Evolutionary conservation across 352 stramenopile genomes (phyloP), one percentile per base, ranked within the genome.

Genomic region (Phytophthora quininea): DNA sequence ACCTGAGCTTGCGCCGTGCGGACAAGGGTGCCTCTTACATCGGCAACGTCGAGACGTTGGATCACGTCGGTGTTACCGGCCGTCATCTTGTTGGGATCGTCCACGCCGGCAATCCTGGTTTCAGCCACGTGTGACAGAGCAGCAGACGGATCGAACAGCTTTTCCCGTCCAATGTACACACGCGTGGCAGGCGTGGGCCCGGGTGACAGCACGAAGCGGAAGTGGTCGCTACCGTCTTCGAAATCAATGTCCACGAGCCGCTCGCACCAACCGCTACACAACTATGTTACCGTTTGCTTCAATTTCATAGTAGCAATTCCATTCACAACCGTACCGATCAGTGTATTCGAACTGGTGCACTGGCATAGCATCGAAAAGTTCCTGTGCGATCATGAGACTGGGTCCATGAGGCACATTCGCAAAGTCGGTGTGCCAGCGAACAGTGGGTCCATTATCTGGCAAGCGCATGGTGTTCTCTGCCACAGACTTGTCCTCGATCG

Each of bases 271-370:
- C 88, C 85, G 30, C 92, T 96, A 63, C 30, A 61, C 38, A 15
- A 35, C 32, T 49, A 48, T 4, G 14, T 45, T n/a, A 40, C 2
- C n/a, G 3, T 43, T 40, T 9, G 11, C 30, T 15, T 24, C n/a
- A 29, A 12, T 14, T 62, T n/a, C 4, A 38, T 31, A 3, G 7
- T 29, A 15, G 8, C 49, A 19, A 45, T 24, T 7, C 45, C 48
- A 43, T 7, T 15, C n/a, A n/a, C 8, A 37, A 33, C 57, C 75
- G 54, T 75, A 91, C 86, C 68, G 79, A 19, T 90, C 71, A 3
- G 95, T 98, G 75, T 98, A 98, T 82, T 98, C 86, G 74, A 99
- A 99, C 63, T 96, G 88, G 74, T 99, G 95, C 31, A 98, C 89
- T 1, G 96, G 96, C 48, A 99, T 70, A 27, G 96, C 96, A 69